phyloP scores from a whole-genome alignment of 2,329 filamentous ascomycete species.

The Lasiodiplodia hormozganensis region DNA sequence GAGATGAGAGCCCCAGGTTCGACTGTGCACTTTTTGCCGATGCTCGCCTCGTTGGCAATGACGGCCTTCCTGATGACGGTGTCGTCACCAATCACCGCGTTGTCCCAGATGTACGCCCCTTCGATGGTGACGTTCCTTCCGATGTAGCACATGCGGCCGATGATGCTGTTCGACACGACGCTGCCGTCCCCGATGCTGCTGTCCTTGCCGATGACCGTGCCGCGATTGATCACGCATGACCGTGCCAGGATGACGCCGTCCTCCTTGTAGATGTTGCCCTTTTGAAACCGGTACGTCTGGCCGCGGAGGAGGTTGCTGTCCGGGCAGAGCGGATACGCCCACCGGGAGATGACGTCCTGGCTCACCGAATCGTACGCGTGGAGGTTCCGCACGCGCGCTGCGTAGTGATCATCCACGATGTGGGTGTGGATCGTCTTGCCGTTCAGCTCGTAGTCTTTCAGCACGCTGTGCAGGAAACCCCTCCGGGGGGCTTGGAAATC shows the following conservation, averaged over 20 bases:
- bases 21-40: constrained; percentile 75
- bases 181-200: constrained; percentile 77
- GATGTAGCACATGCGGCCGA: constrained; percentile 86
- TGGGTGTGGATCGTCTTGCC: constrained; percentile 96
- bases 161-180: constrained; percentile 74
- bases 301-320: constrained; percentile 83
- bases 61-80: constrained; percentile 74
- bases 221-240: constrained; percentile 72
- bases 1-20: constrained; percentile 79
- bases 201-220: constrained; percentile 77
- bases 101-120: constrained; percentile 87
- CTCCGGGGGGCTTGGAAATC: constrained; percentile 90
- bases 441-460: constrained; percentile 97
- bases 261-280: constrained; percentile 78
- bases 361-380: constrained; percentile 90
- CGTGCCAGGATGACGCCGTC: constrained; percentile 75
- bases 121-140: constrained; percentile 82
- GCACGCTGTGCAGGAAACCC: constrained; percentile 87
- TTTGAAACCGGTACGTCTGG: constrained; percentile 76
- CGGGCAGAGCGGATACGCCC: constrained; percentile 87
- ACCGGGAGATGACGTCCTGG: constrained; percentile 83
- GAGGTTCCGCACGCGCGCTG: constrained; percentile 83
- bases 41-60: constrained; percentile 72
- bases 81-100: constrained; percentile 77
- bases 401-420: constrained; percentile 82